Evolutionary conservation across 768 basidiomycete species (phyloP), one percentile per base, ranked within the genome.

Genomic region (Rubroboletus satanas): DNA sequence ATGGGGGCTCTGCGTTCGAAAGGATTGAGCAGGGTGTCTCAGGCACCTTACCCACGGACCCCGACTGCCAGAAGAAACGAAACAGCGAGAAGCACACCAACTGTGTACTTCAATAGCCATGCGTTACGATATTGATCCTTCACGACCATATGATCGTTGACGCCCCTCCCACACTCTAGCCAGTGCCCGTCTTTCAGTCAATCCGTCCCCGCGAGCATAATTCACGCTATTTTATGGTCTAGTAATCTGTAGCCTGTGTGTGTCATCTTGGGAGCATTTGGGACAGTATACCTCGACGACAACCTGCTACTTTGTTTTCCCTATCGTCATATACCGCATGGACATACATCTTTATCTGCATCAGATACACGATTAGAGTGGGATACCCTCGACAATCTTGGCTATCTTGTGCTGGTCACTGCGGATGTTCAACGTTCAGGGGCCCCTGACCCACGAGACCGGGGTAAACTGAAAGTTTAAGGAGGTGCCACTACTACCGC

Each of bases 61-160:
- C 59, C 14, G 63, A 65, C 9, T 63, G 59, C 48, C 56, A 57
- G 54, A 73, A 64, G 64, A 71, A 61, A 61, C 66, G 67, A 59
- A 60, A 52, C 51, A 56, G 55, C 46, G 69, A 69, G 23, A 72
- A 63, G 48, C 51, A 61, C 10, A 56, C 51, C 11, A 67, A 31
- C 17, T 71, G 70, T 23, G 58, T 60, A 26, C 45, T 73, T 29
- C 70, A 71, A 51, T 73, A 53, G 28, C 9, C 32, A 31, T 33
- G 37, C 46, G 26, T 23, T n/a, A 48, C 43, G 32, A 59, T 18
- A 23, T 41, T 39, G 28, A 47, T 29, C 11, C 5, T 49, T 42
- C 18, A 32, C n/a, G 51, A 48, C 45, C 10, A 18, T 28, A 56
- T 33, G 50, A 61, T 37, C 32, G 33, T 49, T n/a, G 7, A 53